Evolutionary conservation across 2,329 filamentous ascomycete species (phyloP).

Genomic region (Fonsecaea pugnacius): DNA sequence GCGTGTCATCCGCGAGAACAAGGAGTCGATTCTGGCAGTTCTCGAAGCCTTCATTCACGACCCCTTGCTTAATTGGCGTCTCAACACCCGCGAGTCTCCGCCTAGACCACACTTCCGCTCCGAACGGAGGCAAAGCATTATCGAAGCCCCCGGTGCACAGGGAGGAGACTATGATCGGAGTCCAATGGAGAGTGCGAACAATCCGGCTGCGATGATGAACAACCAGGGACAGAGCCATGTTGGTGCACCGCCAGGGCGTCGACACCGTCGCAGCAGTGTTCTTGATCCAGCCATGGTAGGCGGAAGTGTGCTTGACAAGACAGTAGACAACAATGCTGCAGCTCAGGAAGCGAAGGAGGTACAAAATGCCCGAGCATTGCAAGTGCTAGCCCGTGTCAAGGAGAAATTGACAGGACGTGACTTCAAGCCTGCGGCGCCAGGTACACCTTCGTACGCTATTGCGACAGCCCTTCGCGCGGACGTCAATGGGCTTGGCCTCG

Average conservation of each 20-base stretch:
- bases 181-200: constrained; percentile 42
- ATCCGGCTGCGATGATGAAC: constrained; percentile 54
- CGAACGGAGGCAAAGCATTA: constrained; percentile 64
- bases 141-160: constrained; percentile 47
- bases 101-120: constrained; percentile 63
- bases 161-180: constrained; percentile 37
- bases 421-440: constrained; percentile 69
- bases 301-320: constrained; percentile 50
- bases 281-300: constrained; percentile 56
- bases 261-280: constrained; percentile 70
- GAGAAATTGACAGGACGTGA: constrained; percentile 95
- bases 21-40: constrained; percentile 98
- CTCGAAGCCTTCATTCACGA: constrained; percentile 99
- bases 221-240: constrained; percentile 50
- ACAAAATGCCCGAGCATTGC: constrained; percentile 89
- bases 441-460: constrained; percentile 13
- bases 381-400: constrained; percentile 87
- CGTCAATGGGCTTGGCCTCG: constrained; percentile 28
- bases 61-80: constrained; percentile 95
- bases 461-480: constrained; percentile 44
- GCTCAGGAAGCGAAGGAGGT: constrained; percentile 64
- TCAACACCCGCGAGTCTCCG: constrained; percentile 67
- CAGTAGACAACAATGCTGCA: constrained; percentile 42
- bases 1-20: constrained; percentile 93
- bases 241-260: constrained; percentile 41